Conservation (phyloP, 2,329 filamentous ascomycete species). For the Rutstroemia sp. region DNA sequence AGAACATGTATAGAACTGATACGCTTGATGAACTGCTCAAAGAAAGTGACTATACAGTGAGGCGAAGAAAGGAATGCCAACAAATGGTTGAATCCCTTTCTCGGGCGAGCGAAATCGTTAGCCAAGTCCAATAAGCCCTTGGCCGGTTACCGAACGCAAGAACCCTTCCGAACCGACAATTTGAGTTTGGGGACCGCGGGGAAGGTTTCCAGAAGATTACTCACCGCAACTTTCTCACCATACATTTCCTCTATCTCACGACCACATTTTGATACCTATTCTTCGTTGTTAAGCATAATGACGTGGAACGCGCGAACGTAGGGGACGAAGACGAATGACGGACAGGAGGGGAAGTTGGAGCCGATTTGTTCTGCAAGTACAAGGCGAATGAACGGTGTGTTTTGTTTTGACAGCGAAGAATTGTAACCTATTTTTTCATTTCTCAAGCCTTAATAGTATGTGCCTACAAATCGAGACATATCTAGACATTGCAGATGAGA, state of each 20-base stretch:
- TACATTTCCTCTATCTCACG: slow-evolving; percentile 14
- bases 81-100: slow-evolving; percentile 95
- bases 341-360: not conserved
- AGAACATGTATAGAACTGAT: slow-evolving; percentile 92
- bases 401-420: slow-evolving; percentile 6
- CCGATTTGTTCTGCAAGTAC: slow-evolving; percentile 12
- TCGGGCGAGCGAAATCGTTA: slow-evolving; percentile 93
- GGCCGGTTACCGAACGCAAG: slow-evolving; percentile 12
- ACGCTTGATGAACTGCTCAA: slow-evolving; percentile 91
- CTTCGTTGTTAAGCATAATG: slow-evolving; percentile 19
- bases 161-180: slow-evolving; percentile 10
- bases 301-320: slow-evolving; percentile 18
- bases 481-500: slow-evolving; percentile 1
- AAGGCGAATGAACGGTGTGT: slow-evolving; percentile 16
- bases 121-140: slow-evolving; percentile 47
- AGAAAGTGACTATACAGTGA: slow-evolving; percentile 94
- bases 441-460: not conserved
- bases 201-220: slow-evolving; percentile 12
- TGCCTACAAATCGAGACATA: not conserved
- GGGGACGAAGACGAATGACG: slow-evolving; percentile 13
- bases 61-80: slow-evolving; percentile 94
- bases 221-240: slow-evolving; percentile 14
- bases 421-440: slow-evolving; percentile 11
- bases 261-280: slow-evolving; percentile 22
- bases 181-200: slow-evolving; percentile 12